A percentile compares a stretch with the other conserved stretches of the same genome.
Conservation (phyloP, 2,329 filamentous ascomycete species). For the Arthrocladium fulminans region DNA sequence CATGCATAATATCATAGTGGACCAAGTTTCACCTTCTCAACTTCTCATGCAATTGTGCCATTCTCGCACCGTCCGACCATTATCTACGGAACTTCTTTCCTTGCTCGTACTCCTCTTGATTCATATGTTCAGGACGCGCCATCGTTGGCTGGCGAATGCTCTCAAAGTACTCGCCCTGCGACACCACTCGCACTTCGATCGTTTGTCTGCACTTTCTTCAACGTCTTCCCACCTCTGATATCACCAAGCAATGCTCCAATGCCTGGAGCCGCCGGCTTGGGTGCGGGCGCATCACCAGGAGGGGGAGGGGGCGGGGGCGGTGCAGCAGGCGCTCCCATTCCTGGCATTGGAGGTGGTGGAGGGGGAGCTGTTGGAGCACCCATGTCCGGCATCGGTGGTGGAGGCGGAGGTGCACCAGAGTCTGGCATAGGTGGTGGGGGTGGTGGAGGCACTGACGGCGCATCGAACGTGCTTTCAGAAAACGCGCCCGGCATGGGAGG, state of each 20-base stretch:
- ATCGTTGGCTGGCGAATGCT: background rate
- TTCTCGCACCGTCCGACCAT: too few species aligned
- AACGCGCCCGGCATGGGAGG: slow-evolving; percentile 40
- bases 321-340: slow-evolving; percentile 9
- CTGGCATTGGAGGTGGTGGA: slow-evolving; percentile 32
- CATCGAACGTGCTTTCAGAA: slow-evolving; percentile 18
- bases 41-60: too few species aligned
- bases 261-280: slow-evolving; percentile 32
- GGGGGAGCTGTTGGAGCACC: slow-evolving; percentile 25
- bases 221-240: slow-evolving; percentile 64
- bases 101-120: too few species aligned
- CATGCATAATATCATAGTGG: too few species aligned
- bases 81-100: too few species aligned
- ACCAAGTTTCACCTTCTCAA: too few species aligned
- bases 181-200: slow-evolving; percentile 66
- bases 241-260: slow-evolving; percentile 63
- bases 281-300: slow-evolving; percentile 21
- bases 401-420: slow-evolving; percentile 31
- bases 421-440: slow-evolving; percentile 32
- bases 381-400: slow-evolving; percentile 32
- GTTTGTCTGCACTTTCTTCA: slow-evolving; percentile 84
- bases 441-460: slow-evolving; percentile 24
- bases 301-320: slow-evolving; percentile 28
- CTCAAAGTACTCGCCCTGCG: slow-evolving; percentile 61
- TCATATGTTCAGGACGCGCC: background rate